Conservation (phyloP, 805 yeast species). For the Peterozyma toletana region DNA sequence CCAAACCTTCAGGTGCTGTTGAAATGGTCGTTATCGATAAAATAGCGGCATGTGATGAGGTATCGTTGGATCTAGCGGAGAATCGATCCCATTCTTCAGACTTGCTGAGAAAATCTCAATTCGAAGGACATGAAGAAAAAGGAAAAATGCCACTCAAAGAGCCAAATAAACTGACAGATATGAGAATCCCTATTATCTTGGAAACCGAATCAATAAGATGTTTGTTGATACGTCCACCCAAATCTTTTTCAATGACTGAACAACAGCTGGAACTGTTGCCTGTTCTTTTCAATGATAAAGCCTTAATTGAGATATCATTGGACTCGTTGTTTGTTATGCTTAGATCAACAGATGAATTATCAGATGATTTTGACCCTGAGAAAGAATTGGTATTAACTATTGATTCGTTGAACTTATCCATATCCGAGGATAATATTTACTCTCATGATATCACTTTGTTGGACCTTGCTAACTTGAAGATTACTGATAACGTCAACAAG, state of each 20-base stretch:
- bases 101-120: too few species aligned
- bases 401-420: slow-evolving; percentile 1
- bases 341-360: slow-evolving; percentile 5
- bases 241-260: background rate
- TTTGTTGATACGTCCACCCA: background rate
- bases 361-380: slow-evolving; percentile 9
- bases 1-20: background rate
- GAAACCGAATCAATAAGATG: slow-evolving; percentile 3
- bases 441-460: slow-evolving; percentile 1
- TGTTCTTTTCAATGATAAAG: background rate
- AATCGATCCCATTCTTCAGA: too few species aligned
- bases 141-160: background rate
- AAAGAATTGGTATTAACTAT: slow-evolving; percentile 5
- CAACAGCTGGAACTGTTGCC: slow-evolving; percentile 1
- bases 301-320: background rate
- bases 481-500: slow-evolving; percentile 1
- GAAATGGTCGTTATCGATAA: background rate
- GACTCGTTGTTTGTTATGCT: slow-evolving; percentile 4
- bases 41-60: background rate
- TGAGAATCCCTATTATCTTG: background rate
- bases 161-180: background rate
- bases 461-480: slow-evolving; percentile 4
- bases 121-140: background rate
- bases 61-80: background rate
- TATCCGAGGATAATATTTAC: slow-evolving; percentile 9